phyloP scores from a whole-genome alignment of 345 rosid genomes.

The Linum lewisii region DNA sequence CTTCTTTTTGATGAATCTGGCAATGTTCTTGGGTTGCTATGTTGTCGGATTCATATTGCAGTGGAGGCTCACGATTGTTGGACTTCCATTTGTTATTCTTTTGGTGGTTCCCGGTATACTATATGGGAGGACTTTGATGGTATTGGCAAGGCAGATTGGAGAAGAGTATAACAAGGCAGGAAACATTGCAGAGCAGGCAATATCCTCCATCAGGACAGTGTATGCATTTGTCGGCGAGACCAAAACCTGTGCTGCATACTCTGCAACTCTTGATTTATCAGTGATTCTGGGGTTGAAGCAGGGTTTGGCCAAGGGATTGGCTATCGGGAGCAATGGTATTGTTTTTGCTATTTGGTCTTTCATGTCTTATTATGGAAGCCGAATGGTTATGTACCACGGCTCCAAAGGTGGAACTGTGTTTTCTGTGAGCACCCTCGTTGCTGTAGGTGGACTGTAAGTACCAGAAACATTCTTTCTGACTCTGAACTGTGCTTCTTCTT shows the following conservation, averaged over 20 bases:
- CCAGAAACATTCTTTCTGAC: not conserved
- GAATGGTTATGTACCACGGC: constrained; percentile 73
- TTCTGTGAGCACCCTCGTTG: constrained; percentile 41
- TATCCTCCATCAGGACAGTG: constrained; percentile 74
- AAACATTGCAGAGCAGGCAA: constrained; percentile 64
- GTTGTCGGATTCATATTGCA: constrained; percentile 42
- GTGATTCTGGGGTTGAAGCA: constrained; percentile 57
- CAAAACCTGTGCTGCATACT: constrained; percentile 45
- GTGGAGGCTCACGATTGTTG: constrained; percentile 77
- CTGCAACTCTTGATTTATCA: constrained; percentile 45
- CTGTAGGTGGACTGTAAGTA: constrained; percentile 69
- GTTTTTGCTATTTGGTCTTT: constrained; percentile 64
- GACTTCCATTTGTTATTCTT: constrained; percentile 51
- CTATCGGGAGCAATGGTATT: constrained; percentile 64
- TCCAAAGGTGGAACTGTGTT: constrained; percentile 60
- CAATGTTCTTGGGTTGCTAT: constrained; percentile 59
- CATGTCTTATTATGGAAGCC: constrained; percentile 57
- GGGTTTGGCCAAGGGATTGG: constrained; percentile 62
- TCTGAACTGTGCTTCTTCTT: no score
- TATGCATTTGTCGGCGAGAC: constrained; percentile 65
- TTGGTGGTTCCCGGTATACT: constrained; percentile 69
- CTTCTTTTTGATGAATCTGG: constrained; percentile 53
- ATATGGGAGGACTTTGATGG: constrained; percentile 67
- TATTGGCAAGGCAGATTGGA: constrained; percentile 49
- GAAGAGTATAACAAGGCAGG: constrained; percentile 73